phyloP scores from a whole-genome alignment of 148 eudicot genomes.

The Silene latifolia region DNA sequence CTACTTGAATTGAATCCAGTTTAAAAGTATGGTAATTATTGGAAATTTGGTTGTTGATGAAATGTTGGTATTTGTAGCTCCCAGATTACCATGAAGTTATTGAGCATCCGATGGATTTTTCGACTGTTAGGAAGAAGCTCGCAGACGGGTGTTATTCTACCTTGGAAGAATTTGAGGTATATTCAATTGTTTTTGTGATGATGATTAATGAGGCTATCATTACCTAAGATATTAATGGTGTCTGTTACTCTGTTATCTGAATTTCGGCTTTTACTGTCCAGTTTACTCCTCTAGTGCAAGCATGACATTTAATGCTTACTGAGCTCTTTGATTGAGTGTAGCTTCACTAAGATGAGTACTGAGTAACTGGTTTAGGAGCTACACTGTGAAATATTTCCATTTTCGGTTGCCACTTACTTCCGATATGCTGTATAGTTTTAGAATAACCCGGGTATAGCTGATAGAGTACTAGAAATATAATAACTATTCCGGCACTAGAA shows the following conservation, averaged over 20 bases:
- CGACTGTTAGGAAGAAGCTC: constrained; percentile 83
- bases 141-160: constrained; percentile 61
- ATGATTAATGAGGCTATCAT: constrained; percentile 12
- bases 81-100: constrained; percentile 91
- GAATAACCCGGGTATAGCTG: neutral
- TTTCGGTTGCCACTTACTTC: neutral
- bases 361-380: neutral
- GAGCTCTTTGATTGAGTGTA: neutral
- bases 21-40: neutral
- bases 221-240: neutral
- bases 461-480: neutral
- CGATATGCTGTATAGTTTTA: neutral
- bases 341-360: neutral
- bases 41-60: neutral
- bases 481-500: neutral
- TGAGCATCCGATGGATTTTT: constrained; percentile 90
- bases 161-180: constrained; percentile 83
- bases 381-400: neutral
- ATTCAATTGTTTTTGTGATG: constrained; percentile 16
- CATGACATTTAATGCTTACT: neutral
- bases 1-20: neutral
- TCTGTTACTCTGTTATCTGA: neutral
- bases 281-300: neutral
- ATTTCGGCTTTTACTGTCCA: constrained; percentile 3
- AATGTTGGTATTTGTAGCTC: constrained; percentile 56